Evolutionary conservation across 2,329 filamentous ascomycete species (phyloP), one percentile per base, ranked within the genome.

Genomic region (Pestalotiopsis sp.): DNA sequence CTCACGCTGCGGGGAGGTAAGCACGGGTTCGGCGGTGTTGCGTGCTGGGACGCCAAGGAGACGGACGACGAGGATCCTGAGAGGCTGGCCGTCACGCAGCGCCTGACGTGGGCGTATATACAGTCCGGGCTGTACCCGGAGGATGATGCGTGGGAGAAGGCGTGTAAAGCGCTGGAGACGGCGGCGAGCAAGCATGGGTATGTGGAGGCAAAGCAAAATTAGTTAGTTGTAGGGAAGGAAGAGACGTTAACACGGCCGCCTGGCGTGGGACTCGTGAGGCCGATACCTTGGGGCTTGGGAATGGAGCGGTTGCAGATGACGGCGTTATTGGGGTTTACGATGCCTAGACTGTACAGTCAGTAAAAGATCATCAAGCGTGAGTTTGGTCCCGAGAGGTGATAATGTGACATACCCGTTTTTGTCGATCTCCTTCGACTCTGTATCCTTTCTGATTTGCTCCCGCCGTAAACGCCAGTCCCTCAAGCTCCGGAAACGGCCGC

Each of bases 11-110:
- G 14, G 25, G 78, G 77, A 12, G 80, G 70, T 1, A 76, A 73
- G 67, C 81, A 83, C 66, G 76, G 76, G 3, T 74, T 83, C 27
- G 81, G 81, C 2, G 81, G 81, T 0, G 75, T 83, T 13, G 75
- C 74, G 20, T 79, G 80, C 1, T 82, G 77, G 77, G 80, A 83
- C 69, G 73, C 77, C 3, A 70, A 27, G 4, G 80, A 81, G 72
- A 76, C 76, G 1, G 56, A 71, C 58, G 80, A 82, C 66, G 79
- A 80, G 72, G 77, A 77, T 56, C 76, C 77, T 0, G 77, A 82
- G 70, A 69, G 75, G 38, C 73, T 82, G 65, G 78, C 68, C 0
- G 65, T 75, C 1, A 79, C 81, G 31, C 79, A 80, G 71, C 73
- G 80, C 61, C 73, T 82, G 76, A 79, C 79, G 2, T 79, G 75